Base-by-base conservation (phyloP, 2,329 filamentous ascomycete species). In the Colletotrichum sp. region DNA sequence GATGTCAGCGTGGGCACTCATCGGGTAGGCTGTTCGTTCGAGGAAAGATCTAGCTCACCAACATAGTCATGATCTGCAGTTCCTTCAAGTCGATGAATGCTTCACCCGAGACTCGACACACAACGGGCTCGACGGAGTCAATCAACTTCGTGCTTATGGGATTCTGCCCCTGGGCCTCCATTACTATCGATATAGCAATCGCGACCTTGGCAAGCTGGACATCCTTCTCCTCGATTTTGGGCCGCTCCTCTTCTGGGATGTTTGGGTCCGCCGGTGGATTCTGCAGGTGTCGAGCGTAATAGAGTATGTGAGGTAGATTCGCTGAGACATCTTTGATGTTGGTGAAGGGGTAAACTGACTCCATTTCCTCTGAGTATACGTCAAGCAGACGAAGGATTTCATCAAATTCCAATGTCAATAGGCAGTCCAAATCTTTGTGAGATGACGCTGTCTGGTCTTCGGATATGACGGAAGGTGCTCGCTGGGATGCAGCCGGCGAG, bases 281-380 rank as follows among this genome's bases (percentile, higher is more conserved):
- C 32, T 60, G 69, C 12, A n/a, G 32, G 1, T 70, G 67, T 1
- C 80, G 78, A 3, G 82, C 79, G 3, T 78, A 70, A 18, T 78
- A 68, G 2, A 85, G 62, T 13, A 85, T 82, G 8, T 81, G 78
- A 6, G 79, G 71, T 0, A 81, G 78, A 1, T 77, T 77, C 2
- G 77, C 70, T 1, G 80, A 78, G 2, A 84, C 79, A 9, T 82
- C 80, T 4, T 76, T 76, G 0, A 79, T 83, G 16, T 84, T 81
- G 3, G 82, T 80, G 36, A 83, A 85, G 0, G 84, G 84, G 39
- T 85, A 84, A 0, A 85, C 80, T 0, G 81, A 81, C 27, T 86
- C 85, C 27, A 86, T 81, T 56, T 86, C 85, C 52, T 87, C 85
- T n/a, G 83, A 81, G 30, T 84, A 86, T 6, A 83, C 81, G 9